Percentiles rank a stretch among this genome's conserved stretches.
Evolutionary conservation across 2,329 filamentous ascomycete species (phyloP).

Genomic region (Sporothrix pseudoabietina): DNA sequence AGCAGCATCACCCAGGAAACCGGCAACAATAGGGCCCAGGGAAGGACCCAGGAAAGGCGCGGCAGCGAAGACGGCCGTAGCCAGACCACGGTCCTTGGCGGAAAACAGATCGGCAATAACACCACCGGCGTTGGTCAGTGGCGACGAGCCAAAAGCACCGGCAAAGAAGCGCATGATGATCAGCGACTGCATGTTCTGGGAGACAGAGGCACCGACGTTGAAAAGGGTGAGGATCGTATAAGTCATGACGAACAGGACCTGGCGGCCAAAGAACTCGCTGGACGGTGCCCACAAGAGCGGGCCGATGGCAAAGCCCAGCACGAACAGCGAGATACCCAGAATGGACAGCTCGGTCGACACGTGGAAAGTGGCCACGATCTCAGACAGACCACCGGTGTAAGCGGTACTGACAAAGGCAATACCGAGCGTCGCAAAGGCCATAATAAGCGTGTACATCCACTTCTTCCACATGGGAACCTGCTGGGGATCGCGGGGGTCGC

Average conservation of each 20-base stretch:
- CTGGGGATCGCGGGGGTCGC: conserved; percentile 69
- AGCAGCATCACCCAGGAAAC: conserved; percentile 64
- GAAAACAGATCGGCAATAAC: conserved; percentile 65
- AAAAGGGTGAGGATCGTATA: conserved; percentile 62
- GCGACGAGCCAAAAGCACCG: conserved; percentile 62
- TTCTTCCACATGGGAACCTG: conserved; percentile 59
- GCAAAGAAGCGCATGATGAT: conserved; percentile 66
- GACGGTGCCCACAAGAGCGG: conserved; percentile 62
- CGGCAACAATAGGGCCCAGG: conserved; percentile 65
- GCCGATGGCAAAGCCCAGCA: conserved; percentile 59
- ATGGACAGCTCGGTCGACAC: conserved; percentile 57
- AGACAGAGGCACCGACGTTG: conserved; percentile 60
- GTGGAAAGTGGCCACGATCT: conserved; percentile 59
- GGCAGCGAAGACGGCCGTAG: conserved; percentile 65
- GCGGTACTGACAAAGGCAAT: conserved; percentile 72
- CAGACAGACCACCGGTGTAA: conserved; percentile 59
- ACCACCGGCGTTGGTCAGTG: conserved; percentile 63
- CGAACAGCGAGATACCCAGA: conserved; percentile 64
- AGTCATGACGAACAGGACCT: conserved; percentile 61
- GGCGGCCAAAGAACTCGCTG: conserved; percentile 60
- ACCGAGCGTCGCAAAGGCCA: conserved; percentile 67
- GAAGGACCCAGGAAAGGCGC: conserved; percentile 68
- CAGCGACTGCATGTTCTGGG: conserved; percentile 59
- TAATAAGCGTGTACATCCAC: conserved; percentile 65
- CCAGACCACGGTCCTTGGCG: conserved; percentile 55